Percentiles rank a stretch among this genome's conserved stretches.
phyloP scores from a whole-genome alignment of 495 filamentous ascomycete species.

The Penicillium mononematosum region DNA sequence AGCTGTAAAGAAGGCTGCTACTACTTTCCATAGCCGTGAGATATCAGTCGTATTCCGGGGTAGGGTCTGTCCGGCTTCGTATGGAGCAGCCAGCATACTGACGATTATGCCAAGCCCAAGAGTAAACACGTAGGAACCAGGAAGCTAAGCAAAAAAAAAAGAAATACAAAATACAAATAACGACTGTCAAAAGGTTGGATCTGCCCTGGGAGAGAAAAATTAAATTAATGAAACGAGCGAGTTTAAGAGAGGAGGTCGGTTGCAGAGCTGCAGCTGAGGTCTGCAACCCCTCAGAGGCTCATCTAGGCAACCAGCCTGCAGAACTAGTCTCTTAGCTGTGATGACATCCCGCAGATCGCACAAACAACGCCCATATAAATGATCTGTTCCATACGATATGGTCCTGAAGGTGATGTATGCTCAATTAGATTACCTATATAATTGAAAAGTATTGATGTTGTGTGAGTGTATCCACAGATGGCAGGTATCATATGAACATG shows the following conservation, averaged over 20 bases:
- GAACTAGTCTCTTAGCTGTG: conserved; percentile 2
- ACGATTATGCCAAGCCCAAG: neutral
- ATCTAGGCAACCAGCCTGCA: conserved; percentile 2
- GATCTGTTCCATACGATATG: neutral
- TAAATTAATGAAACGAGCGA: neutral
- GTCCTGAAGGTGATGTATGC: neutral
- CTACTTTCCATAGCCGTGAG: neutral
- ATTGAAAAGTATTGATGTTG: neutral
- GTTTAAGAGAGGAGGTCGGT: neutral
- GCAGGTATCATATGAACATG: neutral
- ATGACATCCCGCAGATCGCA: neutral
- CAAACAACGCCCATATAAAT: neutral
- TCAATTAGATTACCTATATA: neutral
- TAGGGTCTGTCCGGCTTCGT: neutral
- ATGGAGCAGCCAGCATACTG: neutral
- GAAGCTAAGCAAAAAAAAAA: neutral
- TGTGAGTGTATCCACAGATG: neutral
- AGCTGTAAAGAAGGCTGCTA: neutral
- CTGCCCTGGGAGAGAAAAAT: neutral
- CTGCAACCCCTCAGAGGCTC: neutral
- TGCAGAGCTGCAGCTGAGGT: conserved; percentile 1
- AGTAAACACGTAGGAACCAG: neutral
- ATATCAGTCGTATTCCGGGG: neutral
- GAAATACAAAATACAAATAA: neutral
- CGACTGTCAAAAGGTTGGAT: neutral